These are phyloP conservation scores for Irpex sp. DNA, from an alignment of 1,284 basidiomycete species.

Conservation along the genomic window DNA sequence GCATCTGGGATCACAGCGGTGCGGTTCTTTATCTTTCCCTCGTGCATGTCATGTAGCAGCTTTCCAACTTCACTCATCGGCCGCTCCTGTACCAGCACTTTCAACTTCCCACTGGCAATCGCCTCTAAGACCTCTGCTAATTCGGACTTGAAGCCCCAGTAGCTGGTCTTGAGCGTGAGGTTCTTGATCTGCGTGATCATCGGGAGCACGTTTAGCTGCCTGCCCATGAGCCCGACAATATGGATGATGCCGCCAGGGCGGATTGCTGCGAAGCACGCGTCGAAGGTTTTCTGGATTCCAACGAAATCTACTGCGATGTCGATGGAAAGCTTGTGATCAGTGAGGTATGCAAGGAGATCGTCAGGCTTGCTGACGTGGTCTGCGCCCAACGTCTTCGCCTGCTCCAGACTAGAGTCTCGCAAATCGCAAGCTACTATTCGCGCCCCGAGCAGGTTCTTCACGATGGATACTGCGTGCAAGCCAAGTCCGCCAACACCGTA, in stretches of 20 bases:
- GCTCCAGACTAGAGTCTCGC: constrained; percentile 13
- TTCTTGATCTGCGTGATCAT: constrained; percentile 15
- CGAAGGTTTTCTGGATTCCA: constrained; percentile 18
- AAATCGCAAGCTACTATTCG: constrained; percentile 19
- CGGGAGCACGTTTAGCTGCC: constrained; percentile 8
- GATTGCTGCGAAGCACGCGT: constrained; percentile 11
- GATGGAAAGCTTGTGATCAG: constrained; percentile 32
- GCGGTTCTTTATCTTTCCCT: constrained; percentile 14
- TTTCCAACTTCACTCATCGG: constrained; percentile 16
- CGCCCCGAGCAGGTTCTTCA: constrained; percentile 18
- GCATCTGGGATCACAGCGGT: constrained; percentile 14
- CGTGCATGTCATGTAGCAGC: constrained; percentile 15
- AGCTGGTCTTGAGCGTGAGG: constrained; percentile 13
- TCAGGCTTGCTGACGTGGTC: constrained; percentile 17
- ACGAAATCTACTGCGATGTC: constrained; percentile 35
- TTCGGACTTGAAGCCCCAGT: constrained; percentile 16
- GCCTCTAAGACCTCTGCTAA: constrained; percentile 19
- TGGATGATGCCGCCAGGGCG: constrained; percentile 16
- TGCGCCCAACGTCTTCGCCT: constrained; percentile 16
- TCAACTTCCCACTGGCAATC: constrained; percentile 19
- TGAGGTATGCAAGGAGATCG: constrained; percentile 11
- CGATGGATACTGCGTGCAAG: constrained; percentile 20
- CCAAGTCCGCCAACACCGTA: constrained; percentile 24
- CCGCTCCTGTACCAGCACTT: constrained; percentile 17
- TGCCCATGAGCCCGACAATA: constrained; percentile 14